Conservation (phyloP, 345 rosid species). For the Zanthoxylum bungeanum region DNA sequence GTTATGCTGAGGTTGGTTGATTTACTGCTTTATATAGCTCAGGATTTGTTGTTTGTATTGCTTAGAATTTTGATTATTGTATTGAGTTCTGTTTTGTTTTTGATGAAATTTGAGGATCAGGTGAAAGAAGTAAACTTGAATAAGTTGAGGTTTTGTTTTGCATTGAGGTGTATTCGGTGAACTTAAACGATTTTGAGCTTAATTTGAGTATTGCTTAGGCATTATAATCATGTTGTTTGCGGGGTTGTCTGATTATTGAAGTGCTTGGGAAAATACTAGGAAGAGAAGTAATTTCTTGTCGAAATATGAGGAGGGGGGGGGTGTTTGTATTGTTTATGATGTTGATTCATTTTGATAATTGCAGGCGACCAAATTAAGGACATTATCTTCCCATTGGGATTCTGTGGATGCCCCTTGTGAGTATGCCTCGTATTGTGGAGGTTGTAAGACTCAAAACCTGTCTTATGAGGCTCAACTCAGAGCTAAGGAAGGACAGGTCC, state of each 20-base stretch:
- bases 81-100: background rate
- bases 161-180: background rate
- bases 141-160: background rate
- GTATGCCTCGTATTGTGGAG: slow-evolving; percentile 81
- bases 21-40: background rate
- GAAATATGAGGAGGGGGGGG: no score
- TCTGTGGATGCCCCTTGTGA: slow-evolving; percentile 87
- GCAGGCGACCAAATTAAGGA: slow-evolving; percentile 70
- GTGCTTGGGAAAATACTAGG: background rate
- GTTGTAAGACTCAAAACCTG: slow-evolving; percentile 85
- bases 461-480: slow-evolving; percentile 77
- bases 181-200: background rate
- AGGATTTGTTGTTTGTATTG: background rate
- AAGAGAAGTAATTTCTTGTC: background rate
- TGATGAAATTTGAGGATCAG: background rate
- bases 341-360: slow-evolving; percentile 10
- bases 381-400: slow-evolving; percentile 69
- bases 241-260: background rate
- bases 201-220: background rate
- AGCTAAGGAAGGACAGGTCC: slow-evolving; percentile 84
- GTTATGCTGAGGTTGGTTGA: slow-evolving; percentile 70
- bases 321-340: background rate
- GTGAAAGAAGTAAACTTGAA: background rate
- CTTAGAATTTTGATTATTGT: background rate
- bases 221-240: background rate